Conservation (phyloP, 805 yeast genomes). For the Jamesozyma spencerorum region DNA sequence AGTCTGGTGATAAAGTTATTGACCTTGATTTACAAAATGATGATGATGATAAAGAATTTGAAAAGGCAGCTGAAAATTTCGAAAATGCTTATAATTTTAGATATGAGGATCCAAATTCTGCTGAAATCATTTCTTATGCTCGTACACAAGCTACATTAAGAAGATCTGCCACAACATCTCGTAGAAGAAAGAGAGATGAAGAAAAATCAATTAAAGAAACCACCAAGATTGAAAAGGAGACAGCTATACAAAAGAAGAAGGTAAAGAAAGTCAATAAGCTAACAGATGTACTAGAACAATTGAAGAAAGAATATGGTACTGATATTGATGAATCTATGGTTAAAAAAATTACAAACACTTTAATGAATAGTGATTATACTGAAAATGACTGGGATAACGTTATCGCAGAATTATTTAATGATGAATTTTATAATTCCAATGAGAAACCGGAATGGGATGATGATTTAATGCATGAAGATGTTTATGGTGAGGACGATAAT, state of each 20-base stretch:
- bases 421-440: constrained; percentile 59
- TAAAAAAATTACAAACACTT: constrained; percentile 60
- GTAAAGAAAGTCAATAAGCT: constrained; percentile 68
- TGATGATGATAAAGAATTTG: constrained; percentile 79
- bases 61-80: constrained; percentile 81
- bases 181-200: constrained; percentile 76
- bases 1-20: constrained; percentile 48
- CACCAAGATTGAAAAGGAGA: constrained; percentile 47
- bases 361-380: constrained; percentile 81
- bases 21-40: constrained; percentile 36
- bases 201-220: constrained; percentile 45
- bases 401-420: constrained; percentile 78
- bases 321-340: constrained; percentile 48
- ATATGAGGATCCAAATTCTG: constrained; percentile 83
- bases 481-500: constrained; percentile 30
- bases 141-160: constrained; percentile 89
- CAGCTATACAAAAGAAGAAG: constrained; percentile 59
- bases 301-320: constrained; percentile 36
- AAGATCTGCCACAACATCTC: constrained; percentile 60
- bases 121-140: constrained; percentile 89
- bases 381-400: constrained; percentile 85
- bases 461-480: constrained; percentile 41
- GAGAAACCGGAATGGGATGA: constrained; percentile 59
- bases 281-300: constrained; percentile 47
- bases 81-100: constrained; percentile 93